These are phyloP conservation scores for Prunus fruticosa DNA, from an alignment of 306 rosid genomes.

Conservation along the genomic window DNA sequence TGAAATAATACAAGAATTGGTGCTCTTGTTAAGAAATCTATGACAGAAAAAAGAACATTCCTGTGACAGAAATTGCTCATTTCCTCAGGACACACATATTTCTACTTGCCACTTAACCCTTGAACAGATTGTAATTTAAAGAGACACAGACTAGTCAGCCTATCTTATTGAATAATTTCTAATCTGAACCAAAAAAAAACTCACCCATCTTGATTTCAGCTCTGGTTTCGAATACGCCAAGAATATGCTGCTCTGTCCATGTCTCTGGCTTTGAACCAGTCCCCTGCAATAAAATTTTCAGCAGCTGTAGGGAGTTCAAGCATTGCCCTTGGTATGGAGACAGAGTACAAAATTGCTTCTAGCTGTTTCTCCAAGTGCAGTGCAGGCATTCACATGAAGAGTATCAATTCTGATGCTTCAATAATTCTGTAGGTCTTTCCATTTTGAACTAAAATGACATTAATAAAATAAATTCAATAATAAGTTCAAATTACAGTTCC, in stretches of 20 bases:
- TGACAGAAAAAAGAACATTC: background rate
- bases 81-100: too few species aligned
- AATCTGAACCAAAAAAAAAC: background rate
- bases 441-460: background rate
- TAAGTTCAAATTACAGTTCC: too few species aligned
- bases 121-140: too few species aligned
- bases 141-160: background rate
- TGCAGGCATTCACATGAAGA: conserved; percentile 20
- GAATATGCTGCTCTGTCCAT: conserved; percentile 6
- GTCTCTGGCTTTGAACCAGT: conserved; percentile 3
- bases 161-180: background rate
- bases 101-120: too few species aligned
- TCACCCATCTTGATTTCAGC: background rate
- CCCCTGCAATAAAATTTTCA: conserved; percentile 14
- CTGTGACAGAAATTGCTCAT: background rate
- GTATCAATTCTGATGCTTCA: conserved; percentile 12
- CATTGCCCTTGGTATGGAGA: conserved; percentile 26
- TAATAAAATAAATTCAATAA: background rate
- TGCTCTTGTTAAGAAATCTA: background rate
- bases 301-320: conserved; percentile 21
- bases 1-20: background rate
- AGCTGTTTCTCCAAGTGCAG: conserved; percentile 7
- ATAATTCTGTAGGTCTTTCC: conserved; percentile 14
- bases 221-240: background rate
- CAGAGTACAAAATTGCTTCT: conserved; percentile 2